Evolutionary conservation across 2,329 filamentous ascomycete species (phyloP).

Genomic region (Cercospora sp.): DNA sequence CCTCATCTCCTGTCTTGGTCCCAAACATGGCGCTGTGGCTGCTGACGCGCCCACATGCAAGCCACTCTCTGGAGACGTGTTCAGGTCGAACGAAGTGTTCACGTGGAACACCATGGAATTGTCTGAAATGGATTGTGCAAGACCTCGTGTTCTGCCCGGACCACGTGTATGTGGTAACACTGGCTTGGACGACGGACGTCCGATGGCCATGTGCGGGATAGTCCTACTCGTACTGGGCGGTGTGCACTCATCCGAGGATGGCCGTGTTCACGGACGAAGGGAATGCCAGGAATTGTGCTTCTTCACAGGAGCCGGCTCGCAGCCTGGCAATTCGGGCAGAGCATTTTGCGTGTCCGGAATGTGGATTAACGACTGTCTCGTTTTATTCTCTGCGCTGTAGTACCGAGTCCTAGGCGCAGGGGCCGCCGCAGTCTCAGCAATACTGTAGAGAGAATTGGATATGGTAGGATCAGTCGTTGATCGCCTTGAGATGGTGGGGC

Average conservation of each 20-base stretch:
- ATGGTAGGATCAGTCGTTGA: background rate
- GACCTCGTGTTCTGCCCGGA: background rate
- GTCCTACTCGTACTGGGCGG: background rate
- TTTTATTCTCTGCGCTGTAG: conserved; percentile 7
- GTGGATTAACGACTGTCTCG: background rate
- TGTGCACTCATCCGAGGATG: background rate
- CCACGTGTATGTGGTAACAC: background rate
- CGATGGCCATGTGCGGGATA: background rate
- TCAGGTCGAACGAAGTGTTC: background rate
- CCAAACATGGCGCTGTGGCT: background rate
- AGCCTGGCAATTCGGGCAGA: conserved; percentile 3
- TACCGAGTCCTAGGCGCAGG: conserved; percentile 4
- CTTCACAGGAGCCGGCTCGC: background rate
- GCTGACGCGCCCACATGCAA: background rate
- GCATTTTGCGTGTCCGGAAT: conserved; percentile 12
- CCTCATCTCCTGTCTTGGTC: background rate
- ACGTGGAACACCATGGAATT: background rate
- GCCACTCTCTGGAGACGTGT: background rate
- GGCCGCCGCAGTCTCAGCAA: background rate
- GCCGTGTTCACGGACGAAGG: background rate
- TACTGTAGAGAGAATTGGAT: conserved; percentile 6
- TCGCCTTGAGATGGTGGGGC: background rate
- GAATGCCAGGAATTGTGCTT: conserved; percentile 9
- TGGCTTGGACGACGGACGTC: background rate
- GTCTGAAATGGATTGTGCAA: background rate